Evolutionary conservation across 805 yeast species (phyloP).

Genomic region (Saturnispora zaruensis): DNA sequence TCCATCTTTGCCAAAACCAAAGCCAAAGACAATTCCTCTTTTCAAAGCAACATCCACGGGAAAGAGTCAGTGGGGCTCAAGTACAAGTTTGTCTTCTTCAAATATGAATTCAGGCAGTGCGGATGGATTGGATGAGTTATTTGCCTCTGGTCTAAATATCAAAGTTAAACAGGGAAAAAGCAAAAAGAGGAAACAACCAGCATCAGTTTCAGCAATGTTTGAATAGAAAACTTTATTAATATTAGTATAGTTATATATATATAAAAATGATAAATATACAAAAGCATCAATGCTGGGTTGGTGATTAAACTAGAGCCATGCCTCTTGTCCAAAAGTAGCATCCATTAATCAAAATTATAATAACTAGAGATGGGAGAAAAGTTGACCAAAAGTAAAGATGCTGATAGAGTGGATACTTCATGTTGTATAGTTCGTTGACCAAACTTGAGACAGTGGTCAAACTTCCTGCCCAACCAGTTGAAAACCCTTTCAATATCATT

Average conservation of each 20-base stretch:
- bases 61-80: constrained; percentile 28
- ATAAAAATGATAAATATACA: background rate
- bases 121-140: constrained; percentile 4
- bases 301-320: background rate
- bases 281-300: background rate
- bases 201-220: background rate
- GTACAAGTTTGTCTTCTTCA: background rate
- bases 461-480: constrained; percentile 25
- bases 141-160: constrained; percentile 4
- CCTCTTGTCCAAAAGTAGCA: constrained; percentile 64
- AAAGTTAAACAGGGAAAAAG: constrained; percentile 37
- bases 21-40: constrained; percentile 41
- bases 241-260: background rate
- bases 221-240: background rate
- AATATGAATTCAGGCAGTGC: constrained; percentile 9
- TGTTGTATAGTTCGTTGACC: constrained; percentile 47
- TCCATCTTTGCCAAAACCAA: constrained; percentile 31
- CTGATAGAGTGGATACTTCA: constrained; percentile 23
- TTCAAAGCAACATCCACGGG: constrained; percentile 41
- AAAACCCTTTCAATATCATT: constrained; percentile 20
- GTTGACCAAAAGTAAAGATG: constrained; percentile 46
- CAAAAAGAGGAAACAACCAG: constrained; percentile 32
- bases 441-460: constrained; percentile 60
- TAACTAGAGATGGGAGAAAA: constrained; percentile 37
- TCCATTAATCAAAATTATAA: constrained; percentile 57